Evolutionary conservation across 1,284 basidiomycete genomes (phyloP).

Genomic region (Cutaneotrichosporon cutaneum): DNA sequence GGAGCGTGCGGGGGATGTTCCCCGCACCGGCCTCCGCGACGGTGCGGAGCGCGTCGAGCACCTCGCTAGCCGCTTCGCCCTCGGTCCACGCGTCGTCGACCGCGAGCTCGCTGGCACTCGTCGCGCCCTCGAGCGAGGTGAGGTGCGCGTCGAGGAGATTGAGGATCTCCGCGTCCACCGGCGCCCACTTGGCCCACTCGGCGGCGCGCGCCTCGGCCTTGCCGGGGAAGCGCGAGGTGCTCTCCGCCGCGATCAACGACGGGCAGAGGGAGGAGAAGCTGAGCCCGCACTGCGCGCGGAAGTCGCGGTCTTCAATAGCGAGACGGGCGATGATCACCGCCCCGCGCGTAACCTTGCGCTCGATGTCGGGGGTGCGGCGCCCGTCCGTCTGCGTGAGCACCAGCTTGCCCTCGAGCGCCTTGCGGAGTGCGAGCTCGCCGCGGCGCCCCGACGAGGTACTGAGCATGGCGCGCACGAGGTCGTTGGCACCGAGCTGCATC

Average conservation of each 20-base stretch:
- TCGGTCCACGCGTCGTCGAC: conserved; percentile 44
- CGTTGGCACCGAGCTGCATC: conserved; percentile 21
- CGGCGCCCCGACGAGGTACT: conserved; percentile 37
- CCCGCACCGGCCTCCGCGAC: conserved; percentile 25
- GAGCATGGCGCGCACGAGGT: conserved; percentile 37
- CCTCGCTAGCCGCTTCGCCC: conserved; percentile 41
- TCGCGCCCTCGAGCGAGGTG: conserved; percentile 26
- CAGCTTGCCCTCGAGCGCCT: conserved; percentile 38
- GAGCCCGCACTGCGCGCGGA: conserved; percentile 23
- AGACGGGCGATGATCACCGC: conserved; percentile 40
- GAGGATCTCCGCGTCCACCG: conserved; percentile 48
- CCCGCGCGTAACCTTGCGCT: conserved; percentile 41
- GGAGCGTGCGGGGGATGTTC: conserved; percentile 7
- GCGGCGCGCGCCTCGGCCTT: conserved; percentile 20
- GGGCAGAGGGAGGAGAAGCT: conserved; percentile 39
- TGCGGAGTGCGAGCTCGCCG: conserved; percentile 39
- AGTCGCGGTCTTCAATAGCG: conserved; percentile 32
- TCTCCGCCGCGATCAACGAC: conserved; percentile 40
- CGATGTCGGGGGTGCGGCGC: conserved; percentile 28
- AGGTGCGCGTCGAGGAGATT: conserved; percentile 44
- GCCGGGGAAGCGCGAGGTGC: conserved; percentile 32
- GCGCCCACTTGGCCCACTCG: conserved; percentile 36
- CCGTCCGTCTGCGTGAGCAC: conserved; percentile 22
- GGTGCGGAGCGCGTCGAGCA: conserved; percentile 37
- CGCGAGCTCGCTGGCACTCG: conserved; percentile 1